Base-by-base conservation (phyloP, 192 early-diverging fungal genomes). In the Lunasporangiospora selenospora region DNA sequence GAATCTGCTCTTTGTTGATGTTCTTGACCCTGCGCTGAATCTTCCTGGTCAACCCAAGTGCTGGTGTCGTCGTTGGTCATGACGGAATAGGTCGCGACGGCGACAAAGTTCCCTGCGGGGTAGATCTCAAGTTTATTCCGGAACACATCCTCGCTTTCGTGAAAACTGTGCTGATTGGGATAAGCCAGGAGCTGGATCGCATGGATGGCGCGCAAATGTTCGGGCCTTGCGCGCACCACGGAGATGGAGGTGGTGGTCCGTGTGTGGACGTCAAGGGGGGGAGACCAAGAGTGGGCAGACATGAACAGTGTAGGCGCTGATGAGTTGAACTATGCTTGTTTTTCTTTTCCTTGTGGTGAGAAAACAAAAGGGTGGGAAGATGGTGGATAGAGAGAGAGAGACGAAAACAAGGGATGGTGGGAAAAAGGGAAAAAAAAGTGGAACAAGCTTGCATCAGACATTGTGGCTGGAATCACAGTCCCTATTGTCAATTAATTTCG, bases 51-150 rank as follows among this genome's bases (percentile, higher is more conserved):
- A 11, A 6, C 29, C 69, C 69, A 73, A 10, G 54, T 58, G 18
- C 51, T 39, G 10, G 61, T 63, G 42, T 73, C 69, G 24, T 73
- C 69, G 23, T 62, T 16, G 5, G 69, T 73, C 10, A 73, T 48
- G 1, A 73, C 69, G 18, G 69, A 73, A 11, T 57, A 62, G 0
- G 69, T 73, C 2, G 53, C 69, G 6, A 73, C 32, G 0, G 69
- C 69, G 6, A 73, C 45, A 73, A 73, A 73, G 37, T 73, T 73
- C 9, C 69, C 69, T 0, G 69, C 60, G 4, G 69, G 69, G 36
- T 73, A 73, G 19, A 36, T 32, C n/a, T 63, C 48, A 6, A 73
- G 36, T 30, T 73, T 73, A 4, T 59, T 51, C 10, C 48, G 39
- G 29, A 73, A 73, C 26, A 73, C 69, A 15, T 73, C 49, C 3